A percentile compares a stretch with the other conserved stretches of the same genome.
These are phyloP conservation scores for Populus deltoides DNA, from an alignment of 345 rosid genomes.

Conservation along the genomic window DNA sequence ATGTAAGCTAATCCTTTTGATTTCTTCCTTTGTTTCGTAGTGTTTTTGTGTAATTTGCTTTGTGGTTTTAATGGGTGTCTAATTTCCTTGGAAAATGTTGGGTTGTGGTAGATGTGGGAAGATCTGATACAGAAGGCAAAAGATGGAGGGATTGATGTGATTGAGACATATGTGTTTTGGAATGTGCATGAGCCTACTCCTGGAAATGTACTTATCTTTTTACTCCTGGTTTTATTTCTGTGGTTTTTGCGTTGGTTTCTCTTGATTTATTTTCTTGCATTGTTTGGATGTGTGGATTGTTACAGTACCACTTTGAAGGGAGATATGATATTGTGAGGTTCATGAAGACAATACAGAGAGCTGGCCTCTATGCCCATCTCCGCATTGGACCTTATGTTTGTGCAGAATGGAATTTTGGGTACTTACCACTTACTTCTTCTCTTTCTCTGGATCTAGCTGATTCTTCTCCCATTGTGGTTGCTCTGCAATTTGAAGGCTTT, in stretches of 20 bases:
- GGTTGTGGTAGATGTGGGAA: constrained; percentile 86
- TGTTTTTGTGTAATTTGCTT: not conserved
- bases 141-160: constrained; percentile 90
- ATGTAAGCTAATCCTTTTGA: constrained; percentile 34
- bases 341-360: constrained; percentile 70
- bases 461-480: not conserved
- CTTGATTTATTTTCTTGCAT: not conserved
- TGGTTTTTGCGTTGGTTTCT: not conserved
- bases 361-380: constrained; percentile 92
- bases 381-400: constrained; percentile 98
- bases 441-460: constrained; percentile 27
- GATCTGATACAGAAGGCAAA: constrained; percentile 96
- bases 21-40: not conserved
- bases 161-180: constrained; percentile 99
- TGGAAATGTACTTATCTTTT: constrained; percentile 58
- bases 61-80: not conserved
- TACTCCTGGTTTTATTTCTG: not conserved
- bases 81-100: not conserved
- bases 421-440: constrained; percentile 17
- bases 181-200: constrained; percentile 97
- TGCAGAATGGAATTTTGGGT: constrained; percentile 99
- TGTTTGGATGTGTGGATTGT: constrained; percentile 8
- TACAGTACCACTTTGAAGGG: constrained; percentile 85
- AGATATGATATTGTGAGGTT: constrained; percentile 95
- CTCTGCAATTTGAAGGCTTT: not conserved